Base-by-base conservation (phyloP, 1,139 yeast species). In the Lipomyces yarrowii region DNA sequence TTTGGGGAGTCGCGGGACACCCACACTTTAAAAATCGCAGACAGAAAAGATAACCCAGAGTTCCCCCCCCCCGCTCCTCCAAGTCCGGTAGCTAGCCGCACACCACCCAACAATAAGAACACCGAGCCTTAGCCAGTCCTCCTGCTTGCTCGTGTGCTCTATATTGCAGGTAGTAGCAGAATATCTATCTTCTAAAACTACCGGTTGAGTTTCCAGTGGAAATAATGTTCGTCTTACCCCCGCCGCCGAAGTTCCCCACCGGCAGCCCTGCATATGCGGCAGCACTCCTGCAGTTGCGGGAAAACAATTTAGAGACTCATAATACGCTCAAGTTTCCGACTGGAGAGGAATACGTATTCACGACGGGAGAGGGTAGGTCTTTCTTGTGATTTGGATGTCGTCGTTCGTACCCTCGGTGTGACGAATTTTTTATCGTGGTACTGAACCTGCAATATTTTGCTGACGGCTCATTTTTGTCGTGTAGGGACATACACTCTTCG, bases 401-500 rank as follows among this genome's bases (percentile, higher is more conserved):
- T n/a, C 21, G 30, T 26, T n/a, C n/a, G 48, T 11, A 7, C 48
- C 48, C 4, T 5, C 4, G 48, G 21, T 42, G 21, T 42, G 48
- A 21, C 21, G 48, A 42, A 42, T n/a, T 18, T 42, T 18, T 7
- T 42, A 5, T 42, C 15, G 21, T 8, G 4, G 2, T 26, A 26
- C 30, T 26, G 30, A 26, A 26, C 30, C 30, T 4, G 30, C 30
- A 26, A n/a, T 3, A 1, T 42, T 39, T n/a, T 18, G 11, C 23
- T 61, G n/a, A 32, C 26, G 30, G n/a, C n/a, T n/a, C 30, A 26
- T 26, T 6, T 48, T 32, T 56, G 13, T 18, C 75, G 76, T 0
- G 77, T 76, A 67, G 80, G 80, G 7, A 61, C 65, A 8, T 78
- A 77, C 67, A 60, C 61, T 11, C 74, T 77, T 8, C 66, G 70